Conservation (phyloP, 805 yeast species). For the Wickerhamomyces tratensis region DNA sequence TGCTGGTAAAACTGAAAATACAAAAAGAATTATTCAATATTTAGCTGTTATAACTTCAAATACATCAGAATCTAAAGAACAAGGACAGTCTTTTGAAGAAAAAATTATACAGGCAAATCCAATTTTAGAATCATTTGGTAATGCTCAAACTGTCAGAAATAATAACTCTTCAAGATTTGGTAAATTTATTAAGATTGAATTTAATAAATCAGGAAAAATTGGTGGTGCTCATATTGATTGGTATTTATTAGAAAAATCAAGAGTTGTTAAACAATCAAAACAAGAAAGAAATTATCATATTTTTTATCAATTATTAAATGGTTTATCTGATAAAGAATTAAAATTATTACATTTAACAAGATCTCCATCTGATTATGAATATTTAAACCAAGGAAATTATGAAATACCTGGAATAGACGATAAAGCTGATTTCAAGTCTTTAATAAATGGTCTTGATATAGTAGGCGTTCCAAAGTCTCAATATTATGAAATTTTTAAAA, state of each 20-base stretch:
- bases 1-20: constrained; percentile 97
- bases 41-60: constrained; percentile 63
- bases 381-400: constrained; percentile 45
- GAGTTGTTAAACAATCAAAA: constrained; percentile 70
- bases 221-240: constrained; percentile 91
- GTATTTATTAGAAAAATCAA: constrained; percentile 87
- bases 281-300: constrained; percentile 89
- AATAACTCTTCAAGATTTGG: constrained; percentile 96
- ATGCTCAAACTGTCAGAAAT: constrained; percentile 90
- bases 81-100: constrained; percentile 48
- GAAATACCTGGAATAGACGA: constrained; percentile 74
- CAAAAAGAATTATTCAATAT: constrained; percentile 90
- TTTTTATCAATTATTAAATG: constrained; percentile 78
- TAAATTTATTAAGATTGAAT: constrained; percentile 83
- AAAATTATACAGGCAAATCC: constrained; percentile 93
- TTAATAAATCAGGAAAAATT: constrained; percentile 52
- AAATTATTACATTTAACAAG: constrained; percentile 33
- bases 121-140: constrained; percentile 91
- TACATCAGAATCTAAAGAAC: constrained; percentile 1
- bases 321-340: constrained; percentile 44
- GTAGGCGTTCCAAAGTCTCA: constrained; percentile 61
- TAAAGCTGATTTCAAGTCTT: constrained; percentile 48
- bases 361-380: constrained; percentile 34
- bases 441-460: constrained; percentile 57
- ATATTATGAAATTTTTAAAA: constrained; percentile 46